Evolutionary conservation across 371 early-diverging fungal species (phyloP).

Genomic region (Funneliformis caledonium): DNA sequence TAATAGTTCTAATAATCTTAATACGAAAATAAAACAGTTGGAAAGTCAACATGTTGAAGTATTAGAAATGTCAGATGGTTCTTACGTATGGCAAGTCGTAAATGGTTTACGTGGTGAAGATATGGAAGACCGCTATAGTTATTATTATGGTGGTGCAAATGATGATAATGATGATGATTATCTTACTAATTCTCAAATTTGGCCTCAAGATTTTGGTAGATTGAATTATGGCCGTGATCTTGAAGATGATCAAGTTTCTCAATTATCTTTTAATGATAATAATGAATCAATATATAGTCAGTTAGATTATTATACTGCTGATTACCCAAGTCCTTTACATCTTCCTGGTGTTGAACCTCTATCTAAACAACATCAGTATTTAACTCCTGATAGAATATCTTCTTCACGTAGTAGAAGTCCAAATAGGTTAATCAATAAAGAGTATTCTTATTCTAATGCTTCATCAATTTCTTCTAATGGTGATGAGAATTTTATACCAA

Average conservation of each 20-base stretch:
- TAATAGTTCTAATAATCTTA: neutral
- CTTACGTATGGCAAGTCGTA: slow-evolving; percentile 38
- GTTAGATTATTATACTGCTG: slow-evolving; percentile 11
- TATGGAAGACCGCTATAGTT: slow-evolving; percentile 19
- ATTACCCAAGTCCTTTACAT: slow-evolving; percentile 12
- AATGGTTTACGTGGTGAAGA: slow-evolving; percentile 33
- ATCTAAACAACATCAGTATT: neutral
- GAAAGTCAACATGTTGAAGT: slow-evolving; percentile 36
- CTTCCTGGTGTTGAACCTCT: slow-evolving; percentile 2
- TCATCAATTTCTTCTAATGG: neutral
- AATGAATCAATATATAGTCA: neutral
- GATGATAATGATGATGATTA: neutral
- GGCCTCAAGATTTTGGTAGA: slow-evolving; percentile 6
- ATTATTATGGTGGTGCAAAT: slow-evolving; percentile 18
- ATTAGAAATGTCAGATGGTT: slow-evolving; percentile 35
- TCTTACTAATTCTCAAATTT: neutral
- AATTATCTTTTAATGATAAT: neutral
- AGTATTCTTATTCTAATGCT: neutral
- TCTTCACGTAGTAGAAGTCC: neutral
- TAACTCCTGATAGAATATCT: neutral
- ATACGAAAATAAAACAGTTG: neutral
- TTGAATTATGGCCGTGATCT: neutral
- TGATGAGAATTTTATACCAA: slow-evolving; percentile 20
- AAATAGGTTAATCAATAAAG: neutral
- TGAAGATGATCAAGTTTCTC: slow-evolving; percentile 5